phyloP scores from a whole-genome alignment of 2,329 filamentous ascomycete species.

The Trichoderma atrobrunneum region DNA sequence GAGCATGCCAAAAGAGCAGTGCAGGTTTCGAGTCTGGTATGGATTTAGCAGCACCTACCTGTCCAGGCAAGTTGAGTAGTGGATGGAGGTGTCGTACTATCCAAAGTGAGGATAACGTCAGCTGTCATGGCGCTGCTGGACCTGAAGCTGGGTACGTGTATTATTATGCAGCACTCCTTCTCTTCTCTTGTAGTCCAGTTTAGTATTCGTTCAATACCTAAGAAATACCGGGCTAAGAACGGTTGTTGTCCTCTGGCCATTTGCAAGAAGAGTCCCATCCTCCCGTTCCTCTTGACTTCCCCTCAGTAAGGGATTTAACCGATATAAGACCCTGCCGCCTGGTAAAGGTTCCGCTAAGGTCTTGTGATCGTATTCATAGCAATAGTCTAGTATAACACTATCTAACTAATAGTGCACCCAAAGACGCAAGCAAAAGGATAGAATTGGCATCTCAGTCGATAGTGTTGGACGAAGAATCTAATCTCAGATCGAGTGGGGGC shows the following conservation, averaged over 20 bases:
- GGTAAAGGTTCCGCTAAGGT: too few relatives aligned
- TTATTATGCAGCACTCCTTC: not conserved
- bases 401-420: not conserved
- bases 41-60: not conserved
- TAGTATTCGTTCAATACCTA: not conserved
- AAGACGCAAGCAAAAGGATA: not conserved
- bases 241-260: not conserved
- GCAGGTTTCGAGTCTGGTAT: not conserved
- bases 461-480: not conserved
- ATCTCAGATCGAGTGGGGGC: constrained; percentile 1
- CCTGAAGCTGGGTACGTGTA: not conserved
- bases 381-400: not conserved
- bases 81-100: not conserved
- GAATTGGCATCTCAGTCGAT: not conserved
- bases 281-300: not conserved
- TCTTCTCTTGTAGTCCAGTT: not conserved
- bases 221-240: not conserved
- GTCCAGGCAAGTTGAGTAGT: not conserved
- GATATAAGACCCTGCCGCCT: not conserved
- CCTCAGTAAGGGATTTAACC: not conserved
- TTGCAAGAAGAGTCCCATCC: not conserved
- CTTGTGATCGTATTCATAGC: not conserved
- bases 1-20: not conserved
- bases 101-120: not conserved
- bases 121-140: not conserved